Conservation (phyloP, 495 filamentous ascomycete genomes). For the Xylaria castorea region DNA sequence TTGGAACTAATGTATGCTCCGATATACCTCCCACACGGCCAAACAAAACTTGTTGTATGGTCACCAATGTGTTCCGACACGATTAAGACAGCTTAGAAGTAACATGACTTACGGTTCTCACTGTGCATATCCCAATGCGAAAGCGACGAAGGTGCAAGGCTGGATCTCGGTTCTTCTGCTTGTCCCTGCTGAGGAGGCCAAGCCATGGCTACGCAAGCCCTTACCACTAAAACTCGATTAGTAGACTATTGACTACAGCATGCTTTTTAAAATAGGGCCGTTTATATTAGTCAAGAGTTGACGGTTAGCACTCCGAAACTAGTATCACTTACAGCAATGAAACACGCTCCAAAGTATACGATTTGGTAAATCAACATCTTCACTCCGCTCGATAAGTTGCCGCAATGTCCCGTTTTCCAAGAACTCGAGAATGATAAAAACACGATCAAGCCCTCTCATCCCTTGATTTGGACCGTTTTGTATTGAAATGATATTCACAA, state of each 20-base stretch:
- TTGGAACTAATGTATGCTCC: not conserved
- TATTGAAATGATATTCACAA: not conserved
- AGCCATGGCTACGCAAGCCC: not conserved
- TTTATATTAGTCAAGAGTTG: too few relatives aligned
- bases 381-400: not conserved
- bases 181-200: not conserved
- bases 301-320: too few relatives aligned
- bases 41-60: not conserved
- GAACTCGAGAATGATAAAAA: not conserved
- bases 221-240: not conserved
- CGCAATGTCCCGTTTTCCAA: not conserved
- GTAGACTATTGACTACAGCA: too few relatives aligned
- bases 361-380: not conserved
- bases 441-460: not conserved
- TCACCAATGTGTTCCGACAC: not conserved
- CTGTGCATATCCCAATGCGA: not conserved
- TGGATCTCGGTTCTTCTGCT: not conserved
- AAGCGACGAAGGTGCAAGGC: not conserved
- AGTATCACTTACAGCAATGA: not conserved
- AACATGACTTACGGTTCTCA: not conserved
- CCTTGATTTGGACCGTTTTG: not conserved
- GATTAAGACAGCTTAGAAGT: not conserved
- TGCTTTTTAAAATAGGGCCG: too few relatives aligned
- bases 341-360: constrained; percentile 4
- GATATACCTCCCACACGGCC: not conserved